phyloP scores from a whole-genome alignment of 345 rosid genomes.

The Toxicodendron radicans region DNA sequence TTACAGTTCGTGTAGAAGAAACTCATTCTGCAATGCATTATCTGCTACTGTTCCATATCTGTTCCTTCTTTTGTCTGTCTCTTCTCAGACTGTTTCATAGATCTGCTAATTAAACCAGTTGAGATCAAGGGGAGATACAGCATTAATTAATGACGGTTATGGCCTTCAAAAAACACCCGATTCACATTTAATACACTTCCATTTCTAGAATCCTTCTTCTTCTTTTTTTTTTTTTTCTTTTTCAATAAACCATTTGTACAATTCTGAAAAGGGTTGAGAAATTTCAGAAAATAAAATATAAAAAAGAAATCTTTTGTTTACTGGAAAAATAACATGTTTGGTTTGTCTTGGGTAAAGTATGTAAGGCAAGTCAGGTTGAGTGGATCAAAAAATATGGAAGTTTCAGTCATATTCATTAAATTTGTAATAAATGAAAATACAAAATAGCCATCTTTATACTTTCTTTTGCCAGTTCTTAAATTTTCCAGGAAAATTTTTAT shows the following conservation, averaged over 20 bases:
- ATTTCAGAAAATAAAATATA: background rate
- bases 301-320: background rate
- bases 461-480: background rate
- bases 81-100: conserved; percentile 12
- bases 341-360: conserved; percentile 35
- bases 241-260: too few relatives aligned
- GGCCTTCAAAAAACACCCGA: background rate
- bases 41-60: conserved; percentile 17
- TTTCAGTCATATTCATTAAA: conserved; percentile 29
- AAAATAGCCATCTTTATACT: background rate
- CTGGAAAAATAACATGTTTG: conserved; percentile 25
- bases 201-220: background rate
- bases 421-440: conserved; percentile 21
- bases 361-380: conserved; percentile 22
- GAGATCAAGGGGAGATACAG: background rate
- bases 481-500: background rate
- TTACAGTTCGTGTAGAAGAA: conserved; percentile 16
- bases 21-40: conserved; percentile 5
- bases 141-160: conserved; percentile 18
- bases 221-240: too few relatives aligned
- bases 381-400: conserved; percentile 20
- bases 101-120: conserved; percentile 23
- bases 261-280: too few relatives aligned
- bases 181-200: conserved; percentile 16
- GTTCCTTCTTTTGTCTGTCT: conserved; percentile 6